Evolutionary conservation across 805 yeast species (phyloP).

Genomic region (Candida lessepsii): DNA sequence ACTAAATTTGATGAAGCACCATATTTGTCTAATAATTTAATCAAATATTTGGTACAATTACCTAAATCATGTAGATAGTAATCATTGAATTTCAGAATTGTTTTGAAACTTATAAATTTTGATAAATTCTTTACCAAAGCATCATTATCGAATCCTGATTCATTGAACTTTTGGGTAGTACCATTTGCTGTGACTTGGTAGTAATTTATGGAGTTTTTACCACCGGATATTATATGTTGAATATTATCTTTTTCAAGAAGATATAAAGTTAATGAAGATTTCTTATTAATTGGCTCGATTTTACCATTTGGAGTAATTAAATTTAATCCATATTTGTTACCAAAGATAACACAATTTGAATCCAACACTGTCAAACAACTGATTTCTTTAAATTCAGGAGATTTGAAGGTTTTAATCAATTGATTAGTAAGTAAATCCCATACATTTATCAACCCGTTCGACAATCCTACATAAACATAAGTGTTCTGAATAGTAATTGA

Average conservation of each 20-base stretch:
- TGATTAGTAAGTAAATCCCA: conserved; percentile 89
- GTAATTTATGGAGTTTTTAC: conserved; percentile 9
- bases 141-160: conserved; percentile 10
- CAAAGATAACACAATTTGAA: conserved; percentile 14
- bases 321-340: conserved; percentile 15
- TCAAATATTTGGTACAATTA: conserved; percentile 77
- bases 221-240: conserved; percentile 12
- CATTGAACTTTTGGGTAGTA: not conserved
- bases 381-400: conserved; percentile 12
- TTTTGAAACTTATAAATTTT: conserved; percentile 63
- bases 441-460: conserved; percentile 70
- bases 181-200: conserved; percentile 18
- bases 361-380: conserved; percentile 10
- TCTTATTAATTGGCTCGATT: conserved; percentile 6
- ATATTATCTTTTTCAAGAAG: not conserved
- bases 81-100: conserved; percentile 76
- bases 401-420: conserved; percentile 42
- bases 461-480: conserved; percentile 79
- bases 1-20: conserved; percentile 72
- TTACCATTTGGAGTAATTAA: conserved; percentile 45
- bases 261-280: conserved; percentile 12
- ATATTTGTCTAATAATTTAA: conserved; percentile 56
- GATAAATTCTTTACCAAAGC: conserved; percentile 57
- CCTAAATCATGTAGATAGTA: conserved; percentile 74
- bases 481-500: conserved; percentile 65